phyloP scores from a whole-genome alignment of 2,329 filamentous ascomycete genomes.

The Ophiobolus disseminans region DNA sequence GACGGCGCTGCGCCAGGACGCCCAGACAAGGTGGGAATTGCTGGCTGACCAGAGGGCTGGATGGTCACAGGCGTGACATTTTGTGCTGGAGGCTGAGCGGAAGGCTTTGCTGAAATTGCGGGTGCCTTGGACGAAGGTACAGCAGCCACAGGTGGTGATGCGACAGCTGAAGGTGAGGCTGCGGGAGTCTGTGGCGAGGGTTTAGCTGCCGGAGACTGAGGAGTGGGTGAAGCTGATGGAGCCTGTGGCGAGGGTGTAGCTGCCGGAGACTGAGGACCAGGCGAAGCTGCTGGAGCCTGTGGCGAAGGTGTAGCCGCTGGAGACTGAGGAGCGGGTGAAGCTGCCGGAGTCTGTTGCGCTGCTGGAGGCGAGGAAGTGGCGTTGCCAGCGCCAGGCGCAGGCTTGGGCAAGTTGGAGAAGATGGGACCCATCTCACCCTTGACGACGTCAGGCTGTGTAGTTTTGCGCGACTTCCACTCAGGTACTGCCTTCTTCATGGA shows the following conservation, averaged over 20 bases:
- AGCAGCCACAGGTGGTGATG: neutral
- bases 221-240: too few species aligned
- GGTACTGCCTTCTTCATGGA: constrained; percentile 50
- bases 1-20: constrained; percentile 22
- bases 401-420: constrained; percentile 19
- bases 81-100: constrained; percentile 5
- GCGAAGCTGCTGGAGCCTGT: too few species aligned
- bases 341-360: too few species aligned
- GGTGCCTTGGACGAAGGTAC: neutral
- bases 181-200: constrained; percentile 16
- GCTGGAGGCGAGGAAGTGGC: too few species aligned
- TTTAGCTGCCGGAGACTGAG: too few species aligned
- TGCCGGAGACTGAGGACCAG: too few species aligned
- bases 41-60: constrained; percentile 11
- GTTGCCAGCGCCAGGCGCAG: too few species aligned
- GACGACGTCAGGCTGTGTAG: constrained; percentile 40
- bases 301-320: too few species aligned
- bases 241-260: too few species aligned
- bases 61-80: constrained; percentile 3
- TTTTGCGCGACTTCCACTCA: constrained; percentile 51
- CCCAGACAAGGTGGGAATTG: constrained; percentile 24
- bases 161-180: constrained; percentile 2
- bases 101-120: neutral
- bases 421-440: constrained; percentile 39
- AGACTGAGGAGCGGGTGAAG: too few species aligned